Evolutionary conservation across 2,329 filamentous ascomycete species (phyloP), one percentile per base, ranked within the genome.

Genomic region (Trichoderma oligosporum): DNA sequence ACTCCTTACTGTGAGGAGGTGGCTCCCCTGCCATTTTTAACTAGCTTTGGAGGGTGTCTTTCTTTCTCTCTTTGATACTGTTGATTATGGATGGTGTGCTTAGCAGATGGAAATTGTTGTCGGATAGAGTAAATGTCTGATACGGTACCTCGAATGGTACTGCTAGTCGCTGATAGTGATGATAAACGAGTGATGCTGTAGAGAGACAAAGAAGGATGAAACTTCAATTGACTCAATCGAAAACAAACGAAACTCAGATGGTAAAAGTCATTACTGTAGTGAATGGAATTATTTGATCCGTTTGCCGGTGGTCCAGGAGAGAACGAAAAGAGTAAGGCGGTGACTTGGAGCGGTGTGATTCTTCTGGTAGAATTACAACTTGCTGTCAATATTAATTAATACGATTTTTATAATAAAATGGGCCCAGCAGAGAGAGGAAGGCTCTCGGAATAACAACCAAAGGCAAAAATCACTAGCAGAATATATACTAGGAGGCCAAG

Each of bases 251-350:
- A 46, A 22, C 16, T 33, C 4, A 46, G 5, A 4, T 38, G 18
- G 22, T 22, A 24, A 55, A 3, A 12, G 22, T n/a, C 12, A n/a
- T n/a, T n/a, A n/a, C n/a, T n/a, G n/a, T n/a, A 55, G 31, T 29
- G 16, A 55, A 46, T 46, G 51, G 22, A 22, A 46, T 46, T 38
- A 46, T 38, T 25, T 16, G 18, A 31, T 44, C 25, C 35, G 44
- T 42, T 56, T 48, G 36, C 14, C 8, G 16, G 18, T 31, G 24
- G 25, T 20, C 27, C 35, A 6, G 18, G 27, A 36, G 16, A 38
- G 18, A 14, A n/a, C 44, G 31, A 48, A 48, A 41, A 41, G 44
- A 56, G 53, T 48, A 56, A 36, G 35, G 52, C 52, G 52, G 52
- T 56, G 35, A 20, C 31, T 29, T 18, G 7, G 22, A 35, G 53